Evolutionary conservation across 257 asterid genomes (phyloP).

Genomic region (Jasminum sambac): DNA sequence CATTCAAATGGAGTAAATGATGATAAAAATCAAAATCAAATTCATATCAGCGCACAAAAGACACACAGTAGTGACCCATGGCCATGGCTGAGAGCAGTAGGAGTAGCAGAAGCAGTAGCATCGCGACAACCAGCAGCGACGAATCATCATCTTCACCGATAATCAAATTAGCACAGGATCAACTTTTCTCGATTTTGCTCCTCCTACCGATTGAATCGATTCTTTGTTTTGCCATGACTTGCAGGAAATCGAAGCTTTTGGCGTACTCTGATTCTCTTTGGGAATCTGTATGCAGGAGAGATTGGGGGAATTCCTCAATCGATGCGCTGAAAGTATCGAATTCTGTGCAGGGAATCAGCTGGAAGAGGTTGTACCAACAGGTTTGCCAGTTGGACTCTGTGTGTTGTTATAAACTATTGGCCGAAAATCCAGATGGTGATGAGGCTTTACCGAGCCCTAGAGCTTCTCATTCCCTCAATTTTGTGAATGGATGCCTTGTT

Average conservation of each 20-base stretch:
- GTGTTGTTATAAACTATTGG: constrained; percentile 46
- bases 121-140: neutral
- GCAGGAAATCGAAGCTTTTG: constrained; percentile 61
- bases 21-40: neutral
- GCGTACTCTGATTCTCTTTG: constrained; percentile 71
- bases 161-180: constrained; percentile 59
- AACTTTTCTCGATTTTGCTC: constrained; percentile 65
- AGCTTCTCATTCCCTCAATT: constrained; percentile 90
- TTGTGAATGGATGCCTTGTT: constrained; percentile 68
- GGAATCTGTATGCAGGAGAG: constrained; percentile 85
- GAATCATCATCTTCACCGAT: constrained; percentile 47
- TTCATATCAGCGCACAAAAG: constrained; percentile 4
- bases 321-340: constrained; percentile 44
- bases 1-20: neutral
- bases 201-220: constrained; percentile 76
- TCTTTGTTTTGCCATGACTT: constrained; percentile 57
- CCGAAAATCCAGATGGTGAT: constrained; percentile 26
- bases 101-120: constrained; percentile 10
- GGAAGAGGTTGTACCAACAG: constrained; percentile 76
- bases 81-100: constrained; percentile 60
- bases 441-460: constrained; percentile 58
- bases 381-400: constrained; percentile 61
- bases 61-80: constrained; percentile 18
- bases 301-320: constrained; percentile 59
- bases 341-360: constrained; percentile 33